A percentile compares a stretch with the other conserved stretches of the same genome.
phyloP scores from a whole-genome alignment of 208 protist genomes.

The Wallacemonas sp. region DNA sequence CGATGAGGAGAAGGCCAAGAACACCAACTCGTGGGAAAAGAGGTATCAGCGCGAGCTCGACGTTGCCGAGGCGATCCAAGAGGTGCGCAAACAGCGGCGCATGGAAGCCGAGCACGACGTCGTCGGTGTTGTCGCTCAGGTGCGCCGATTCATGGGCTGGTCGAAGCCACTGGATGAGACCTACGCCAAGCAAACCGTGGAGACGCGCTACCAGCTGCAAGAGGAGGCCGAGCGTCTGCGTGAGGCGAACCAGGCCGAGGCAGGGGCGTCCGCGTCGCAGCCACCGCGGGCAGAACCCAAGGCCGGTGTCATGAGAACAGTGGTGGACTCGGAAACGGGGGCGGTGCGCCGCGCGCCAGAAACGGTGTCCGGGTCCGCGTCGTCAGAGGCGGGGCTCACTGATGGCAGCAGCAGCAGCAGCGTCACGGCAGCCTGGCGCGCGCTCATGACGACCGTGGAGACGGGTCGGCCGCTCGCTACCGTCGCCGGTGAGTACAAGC shows the following conservation, averaged over 20 bases:
- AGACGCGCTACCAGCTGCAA: slow-evolving; percentile 38
- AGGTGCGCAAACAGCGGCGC: slow-evolving; percentile 51
- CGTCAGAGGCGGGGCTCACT: too few relatives aligned
- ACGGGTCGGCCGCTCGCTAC: slow-evolving; percentile 62
- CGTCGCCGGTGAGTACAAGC: slow-evolving; percentile 76
- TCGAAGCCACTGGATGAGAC: slow-evolving; percentile 52
- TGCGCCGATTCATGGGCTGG: slow-evolving; percentile 49
- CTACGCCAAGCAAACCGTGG: slow-evolving; percentile 34
- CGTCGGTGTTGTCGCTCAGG: slow-evolving; percentile 38
- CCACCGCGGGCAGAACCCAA: too few relatives aligned
- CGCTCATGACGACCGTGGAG: slow-evolving; percentile 62
- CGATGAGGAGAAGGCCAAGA: slow-evolving; percentile 30
- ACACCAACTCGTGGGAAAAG: slow-evolving; percentile 42
- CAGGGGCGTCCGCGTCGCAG: too few relatives aligned
- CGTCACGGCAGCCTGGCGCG: slow-evolving; percentile 56
- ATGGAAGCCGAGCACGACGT: slow-evolving; percentile 64
- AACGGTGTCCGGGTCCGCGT: too few relatives aligned
- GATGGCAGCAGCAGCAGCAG: not conserved
- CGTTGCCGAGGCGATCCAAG: slow-evolving; percentile 65
- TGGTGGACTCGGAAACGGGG: slow-evolving; percentile 4
- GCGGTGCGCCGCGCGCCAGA: not conserved
- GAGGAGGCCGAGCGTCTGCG: slow-evolving; percentile 29
- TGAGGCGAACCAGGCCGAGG: not conserved
- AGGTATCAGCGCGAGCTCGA: slow-evolving; percentile 74
- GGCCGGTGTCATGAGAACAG: not conserved